Percentiles rank a stretch among this genome's conserved stretches.
phyloP scores from a whole-genome alignment of 495 filamentous ascomycete genomes.

The Podospora bellae-mahoneyi region DNA sequence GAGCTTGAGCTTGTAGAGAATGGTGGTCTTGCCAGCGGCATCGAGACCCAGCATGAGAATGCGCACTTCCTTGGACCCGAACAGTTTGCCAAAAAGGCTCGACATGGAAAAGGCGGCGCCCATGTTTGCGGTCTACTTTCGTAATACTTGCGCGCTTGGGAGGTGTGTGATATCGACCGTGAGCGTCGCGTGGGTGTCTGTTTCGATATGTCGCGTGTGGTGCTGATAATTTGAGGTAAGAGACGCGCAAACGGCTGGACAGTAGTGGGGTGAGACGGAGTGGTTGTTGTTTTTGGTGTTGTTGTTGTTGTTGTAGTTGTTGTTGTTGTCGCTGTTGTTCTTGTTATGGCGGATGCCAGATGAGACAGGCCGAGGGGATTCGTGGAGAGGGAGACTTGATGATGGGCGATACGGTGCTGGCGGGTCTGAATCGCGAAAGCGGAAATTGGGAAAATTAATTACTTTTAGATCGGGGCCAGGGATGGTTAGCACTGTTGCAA shows the following conservation, averaged over 20 bases:
- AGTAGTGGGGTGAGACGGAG: no score
- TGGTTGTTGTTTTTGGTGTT: neutral
- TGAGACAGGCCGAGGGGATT: neutral
- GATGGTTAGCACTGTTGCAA: neutral
- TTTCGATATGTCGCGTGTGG: neutral
- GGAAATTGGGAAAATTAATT: neutral
- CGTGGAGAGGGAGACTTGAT: neutral
- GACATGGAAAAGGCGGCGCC: slow-evolving; percentile 27
- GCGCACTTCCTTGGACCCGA: slow-evolving; percentile 98
- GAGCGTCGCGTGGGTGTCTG: neutral
- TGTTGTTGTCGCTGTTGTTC: neutral
- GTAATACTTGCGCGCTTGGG: slow-evolving; percentile 10
- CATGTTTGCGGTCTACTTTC: slow-evolving; percentile 19
- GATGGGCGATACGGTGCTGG: neutral
- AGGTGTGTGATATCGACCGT: neutral
- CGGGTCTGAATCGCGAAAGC: neutral
- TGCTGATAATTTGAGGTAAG: neutral
- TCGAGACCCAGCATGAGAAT: slow-evolving; percentile 97
- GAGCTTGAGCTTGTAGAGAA: slow-evolving; percentile 99
- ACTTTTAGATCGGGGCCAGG: neutral
- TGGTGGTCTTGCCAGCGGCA: slow-evolving; percentile 97
- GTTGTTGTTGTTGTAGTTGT: neutral
- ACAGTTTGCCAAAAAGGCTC: slow-evolving; percentile 75
- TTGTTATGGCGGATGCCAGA: neutral
- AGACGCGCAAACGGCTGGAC: neutral